Evolutionary conservation across 2,329 filamentous ascomycete genomes (phyloP).

Genomic region (Colletotrichum scovillei): DNA sequence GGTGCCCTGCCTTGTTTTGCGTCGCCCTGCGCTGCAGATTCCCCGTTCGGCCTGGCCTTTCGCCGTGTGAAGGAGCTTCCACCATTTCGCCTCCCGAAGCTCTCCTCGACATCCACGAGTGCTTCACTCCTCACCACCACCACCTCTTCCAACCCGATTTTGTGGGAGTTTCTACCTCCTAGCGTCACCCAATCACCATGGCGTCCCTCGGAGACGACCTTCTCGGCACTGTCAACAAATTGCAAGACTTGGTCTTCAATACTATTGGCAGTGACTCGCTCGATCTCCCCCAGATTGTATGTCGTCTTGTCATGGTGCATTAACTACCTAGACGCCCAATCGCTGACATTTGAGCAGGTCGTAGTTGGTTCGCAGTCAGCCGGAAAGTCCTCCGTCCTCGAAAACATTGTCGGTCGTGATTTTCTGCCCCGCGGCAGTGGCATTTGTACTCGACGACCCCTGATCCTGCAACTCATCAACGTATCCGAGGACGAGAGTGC

Average conservation of each 20-base stretch:
- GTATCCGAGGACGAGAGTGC: slow-evolving; percentile 78
- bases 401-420: slow-evolving; percentile 98
- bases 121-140: neutral
- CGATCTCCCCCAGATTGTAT: slow-evolving; percentile 96
- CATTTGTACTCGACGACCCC: slow-evolving; percentile 92
- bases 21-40: slow-evolving; percentile 13
- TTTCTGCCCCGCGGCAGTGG: slow-evolving; percentile 96
- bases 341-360: slow-evolving; percentile 69
- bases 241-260: slow-evolving; percentile 99
- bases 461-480: slow-evolving; percentile 99
- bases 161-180: neutral
- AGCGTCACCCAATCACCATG: slow-evolving; percentile 66
- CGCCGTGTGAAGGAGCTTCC: neutral
- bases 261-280: slow-evolving; percentile 99
- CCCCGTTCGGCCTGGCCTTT: neutral
- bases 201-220: slow-evolving; percentile 95
- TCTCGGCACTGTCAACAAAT: slow-evolving; percentile 94
- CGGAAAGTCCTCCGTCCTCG: slow-evolving; percentile 97
- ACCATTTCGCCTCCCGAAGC: neutral
- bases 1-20: slow-evolving; percentile 6
- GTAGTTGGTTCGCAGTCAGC: slow-evolving; percentile 98
- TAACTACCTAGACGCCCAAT: neutral
- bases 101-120: neutral
- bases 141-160: neutral
- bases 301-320: slow-evolving; percentile 45